These are phyloP conservation scores for Trametes cinnabarina DNA, from an alignment of 768 basidiomycete genomes.

Conservation along the genomic window DNA sequence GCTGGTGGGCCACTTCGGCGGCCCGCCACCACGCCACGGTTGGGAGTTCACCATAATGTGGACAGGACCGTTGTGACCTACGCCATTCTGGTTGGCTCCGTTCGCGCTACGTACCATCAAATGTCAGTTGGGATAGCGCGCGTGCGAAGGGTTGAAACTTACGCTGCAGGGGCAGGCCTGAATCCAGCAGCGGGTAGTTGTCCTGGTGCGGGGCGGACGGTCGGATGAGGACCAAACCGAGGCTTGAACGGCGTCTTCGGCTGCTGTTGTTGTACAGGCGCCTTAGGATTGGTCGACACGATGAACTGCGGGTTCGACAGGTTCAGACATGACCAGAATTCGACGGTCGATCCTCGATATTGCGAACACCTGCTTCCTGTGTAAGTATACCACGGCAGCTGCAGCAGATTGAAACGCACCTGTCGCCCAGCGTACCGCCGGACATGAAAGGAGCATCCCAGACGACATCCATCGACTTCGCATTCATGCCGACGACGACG, in stretches of 20 bases:
- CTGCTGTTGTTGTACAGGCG: conserved; percentile 44
- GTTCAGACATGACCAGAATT: conserved; percentile 88
- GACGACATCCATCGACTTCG: conserved; percentile 88
- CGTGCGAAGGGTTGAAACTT: conserved; percentile 5
- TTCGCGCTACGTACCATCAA: conserved; percentile 9
- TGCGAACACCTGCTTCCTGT: conserved; percentile 76
- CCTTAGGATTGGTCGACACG: conserved; percentile 65
- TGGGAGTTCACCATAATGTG: conserved; percentile 80
- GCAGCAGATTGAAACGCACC: conserved; percentile 45
- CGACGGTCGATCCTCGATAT: conserved; percentile 87
- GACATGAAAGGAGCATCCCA: conserved; percentile 98
- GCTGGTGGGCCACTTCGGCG: conserved; percentile 14
- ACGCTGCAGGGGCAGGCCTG: conserved; percentile 52
- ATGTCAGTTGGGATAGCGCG: too few relatives aligned
- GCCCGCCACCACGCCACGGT: conserved; percentile 44
- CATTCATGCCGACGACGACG: conserved; percentile 85
- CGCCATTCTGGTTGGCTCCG: conserved; percentile 7
- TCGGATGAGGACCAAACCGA: conserved; percentile 63
- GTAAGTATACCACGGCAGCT: neutral
- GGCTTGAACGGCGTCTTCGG: conserved; percentile 60
- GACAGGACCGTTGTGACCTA: conserved; percentile 41
- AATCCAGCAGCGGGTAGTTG: conserved; percentile 61
- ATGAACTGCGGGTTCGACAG: conserved; percentile 83
- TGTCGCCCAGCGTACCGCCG: conserved; percentile 79
- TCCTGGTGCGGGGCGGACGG: conserved; percentile 52